Base-by-base conservation (phyloP, 768 basidiomycete species). In the Lactifluus piperatus region DNA sequence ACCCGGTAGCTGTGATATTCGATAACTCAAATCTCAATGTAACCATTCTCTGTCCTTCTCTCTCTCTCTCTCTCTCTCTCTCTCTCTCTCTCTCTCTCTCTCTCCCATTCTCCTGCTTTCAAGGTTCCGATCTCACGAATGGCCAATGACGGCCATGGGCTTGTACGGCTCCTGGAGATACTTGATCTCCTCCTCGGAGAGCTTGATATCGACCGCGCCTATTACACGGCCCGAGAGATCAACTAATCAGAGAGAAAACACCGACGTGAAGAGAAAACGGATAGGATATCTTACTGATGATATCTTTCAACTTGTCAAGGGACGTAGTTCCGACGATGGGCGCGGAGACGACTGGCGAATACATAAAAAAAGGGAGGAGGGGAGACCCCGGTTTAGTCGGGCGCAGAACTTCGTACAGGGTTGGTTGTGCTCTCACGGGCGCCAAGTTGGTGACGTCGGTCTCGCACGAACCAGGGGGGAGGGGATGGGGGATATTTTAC, bases 121-220 rank as follows among this genome's bases (percentile, higher is more conserved):
- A 11, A 11, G 5, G 34, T 20, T 10, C 26, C 8, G 22, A 37
- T n/a, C 4, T 56, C 20, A 60, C 2, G 0, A 27, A n/a, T 64
- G 63, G 20, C 63, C 63, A 26, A 63, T 37, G 27, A 66, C 9
- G 20, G 44, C 24, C 1, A n/a, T 43, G 5, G 65, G 65, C 36
- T 62, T 57, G 67, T 79, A 79, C 2, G 72, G 70, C 62, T 74
- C 70, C 34, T 71, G 69, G 52, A 79, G 71, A 48, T 65, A 67
- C 62, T 74, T 70, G 61, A 74, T 62, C 64, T 80, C 78, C 24
- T 77, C 77, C 10, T 68, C 65, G 0, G 71, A 71, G 26, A 79
- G 70, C 49, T 71, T 66, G 22, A 77, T 49, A 46, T 76, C 66
- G 39, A 74, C 20, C 4, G 67, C 73, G 24, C 65, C 69, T 68